phyloP scores from a whole-genome alignment of 495 filamentous ascomycete species.

The Beverwykella pulmonaria region DNA sequence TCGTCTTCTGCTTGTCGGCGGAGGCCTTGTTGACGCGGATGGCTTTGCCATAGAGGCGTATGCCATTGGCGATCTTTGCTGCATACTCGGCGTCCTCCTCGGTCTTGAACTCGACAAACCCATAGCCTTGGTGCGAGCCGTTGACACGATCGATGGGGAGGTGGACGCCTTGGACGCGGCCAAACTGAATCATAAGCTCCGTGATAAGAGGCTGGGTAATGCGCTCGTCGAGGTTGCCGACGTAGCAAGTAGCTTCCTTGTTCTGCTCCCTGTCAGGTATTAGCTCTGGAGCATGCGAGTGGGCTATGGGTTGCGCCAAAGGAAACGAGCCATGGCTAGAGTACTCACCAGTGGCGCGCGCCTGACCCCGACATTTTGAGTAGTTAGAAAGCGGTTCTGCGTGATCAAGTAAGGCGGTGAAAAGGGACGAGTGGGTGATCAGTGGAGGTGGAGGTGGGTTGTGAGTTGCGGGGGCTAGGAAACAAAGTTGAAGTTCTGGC shows the following conservation, averaged over 20 bases:
- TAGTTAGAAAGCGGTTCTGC: background rate
- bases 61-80: conserved; percentile 93
- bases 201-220: conserved; percentile 87
- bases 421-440: background rate
- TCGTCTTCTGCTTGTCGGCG: conserved; percentile 94
- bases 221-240: conserved; percentile 97
- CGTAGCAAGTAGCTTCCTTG: conserved; percentile 97
- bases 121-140: conserved; percentile 94
- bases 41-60: conserved; percentile 89
- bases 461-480: background rate
- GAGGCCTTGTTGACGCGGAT: conserved; percentile 96
- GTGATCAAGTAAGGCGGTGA: background rate
- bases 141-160: conserved; percentile 97
- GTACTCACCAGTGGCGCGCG: conserved; percentile 75
- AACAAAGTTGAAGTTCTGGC: background rate
- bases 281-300: conserved; percentile 1
- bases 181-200: conserved; percentile 97
- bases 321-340: background rate
- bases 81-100: conserved; percentile 98
- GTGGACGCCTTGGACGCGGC: conserved; percentile 95
- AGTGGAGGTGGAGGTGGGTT: background rate
- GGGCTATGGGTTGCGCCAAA: background rate
- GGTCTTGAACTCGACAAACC: conserved; percentile 96
- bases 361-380: conserved; percentile 56
- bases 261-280: conserved; percentile 83